Evolutionary conservation across 176 grass and related monocot species (phyloP).

Genomic region (Saccharum spontaneum): DNA sequence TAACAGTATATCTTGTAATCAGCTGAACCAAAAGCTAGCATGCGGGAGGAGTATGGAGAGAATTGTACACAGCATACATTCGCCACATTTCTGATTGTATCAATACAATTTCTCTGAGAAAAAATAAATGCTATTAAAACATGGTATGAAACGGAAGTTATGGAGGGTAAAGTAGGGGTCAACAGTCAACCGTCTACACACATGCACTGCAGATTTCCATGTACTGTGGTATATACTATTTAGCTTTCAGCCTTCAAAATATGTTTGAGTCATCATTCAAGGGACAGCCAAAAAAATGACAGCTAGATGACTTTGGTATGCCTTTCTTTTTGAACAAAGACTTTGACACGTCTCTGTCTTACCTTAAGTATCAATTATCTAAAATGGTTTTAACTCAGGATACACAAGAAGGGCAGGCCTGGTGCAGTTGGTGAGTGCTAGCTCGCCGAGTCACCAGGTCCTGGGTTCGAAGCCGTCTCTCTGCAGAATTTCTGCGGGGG

Average conservation of each 20-base stretch:
- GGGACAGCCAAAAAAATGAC: neutral
- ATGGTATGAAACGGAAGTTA: neutral
- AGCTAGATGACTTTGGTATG: constrained; percentile 8
- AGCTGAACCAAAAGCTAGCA: constrained; percentile 88
- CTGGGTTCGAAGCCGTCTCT: too few species aligned
- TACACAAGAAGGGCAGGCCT: too few species aligned
- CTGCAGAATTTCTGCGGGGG: too few species aligned
- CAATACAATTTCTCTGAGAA: constrained; percentile 69
- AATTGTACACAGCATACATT: constrained; percentile 96
- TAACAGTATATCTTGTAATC: constrained; percentile 97
- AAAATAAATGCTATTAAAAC: constrained; percentile 17
- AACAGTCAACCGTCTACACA: neutral
- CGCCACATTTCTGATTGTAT: constrained; percentile 83
- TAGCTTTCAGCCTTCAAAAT: neutral
- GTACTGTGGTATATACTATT: neutral
- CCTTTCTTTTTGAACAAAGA: neutral
- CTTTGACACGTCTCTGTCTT: neutral
- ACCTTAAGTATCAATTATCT: constrained; percentile 15
- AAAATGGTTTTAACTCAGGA: neutral
- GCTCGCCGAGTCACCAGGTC: too few species aligned
- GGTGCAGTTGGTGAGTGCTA: too few species aligned
- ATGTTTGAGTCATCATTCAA: neutral
- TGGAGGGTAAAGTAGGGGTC: neutral
- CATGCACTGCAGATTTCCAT: neutral
- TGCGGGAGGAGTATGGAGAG: constrained; percentile 78